A percentile compares a stretch with the other conserved stretches of the same genome.
Evolutionary conservation across 148 eudicot species (phyloP).

Genomic region (Vaccinium myrtillus): DNA sequence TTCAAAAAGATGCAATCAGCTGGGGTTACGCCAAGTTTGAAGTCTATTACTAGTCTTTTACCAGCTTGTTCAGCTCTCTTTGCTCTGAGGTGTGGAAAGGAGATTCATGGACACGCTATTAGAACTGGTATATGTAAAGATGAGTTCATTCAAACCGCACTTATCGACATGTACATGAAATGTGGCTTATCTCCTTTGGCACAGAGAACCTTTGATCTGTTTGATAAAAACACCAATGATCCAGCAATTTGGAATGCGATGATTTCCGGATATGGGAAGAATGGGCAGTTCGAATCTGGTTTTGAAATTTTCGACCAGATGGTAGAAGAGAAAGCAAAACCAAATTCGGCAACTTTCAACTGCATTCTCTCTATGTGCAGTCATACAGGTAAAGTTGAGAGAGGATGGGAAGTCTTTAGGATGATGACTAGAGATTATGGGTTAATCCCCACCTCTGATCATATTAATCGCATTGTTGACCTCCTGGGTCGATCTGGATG

Average conservation of each 20-base stretch:
- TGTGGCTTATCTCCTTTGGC: conserved; percentile 58
- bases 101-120: conserved; percentile 60
- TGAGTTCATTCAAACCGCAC: conserved; percentile 58
- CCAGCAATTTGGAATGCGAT: conserved; percentile 81
- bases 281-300: conserved; percentile 57
- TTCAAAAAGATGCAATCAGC: conserved; percentile 56
- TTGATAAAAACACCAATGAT: conserved; percentile 40
- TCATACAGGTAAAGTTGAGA: conserved; percentile 57
- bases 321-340: conserved; percentile 48
- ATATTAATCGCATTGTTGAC: conserved; percentile 58
- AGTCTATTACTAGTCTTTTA: conserved; percentile 63
- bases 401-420: conserved; percentile 50
- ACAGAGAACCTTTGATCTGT: conserved; percentile 46
- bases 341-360: conserved; percentile 58
- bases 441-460: conserved; percentile 51
- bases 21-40: conserved; percentile 43
- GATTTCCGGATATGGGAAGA: conserved; percentile 84
- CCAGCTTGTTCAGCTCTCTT: conserved; percentile 56
- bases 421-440: conserved; percentile 51
- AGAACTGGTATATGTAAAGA: conserved; percentile 41
- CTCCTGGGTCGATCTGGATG: conserved; percentile 68
- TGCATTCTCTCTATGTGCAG: conserved; percentile 63
- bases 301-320: conserved; percentile 58
- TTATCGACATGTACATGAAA: conserved; percentile 84
- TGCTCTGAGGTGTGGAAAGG: conserved; percentile 50